A percentile compares a stretch with the other conserved stretches of the same genome.
Evolutionary conservation across 2,329 filamentous ascomycete genomes (phyloP).

Genomic region (Calonectria hawksworthii): DNA sequence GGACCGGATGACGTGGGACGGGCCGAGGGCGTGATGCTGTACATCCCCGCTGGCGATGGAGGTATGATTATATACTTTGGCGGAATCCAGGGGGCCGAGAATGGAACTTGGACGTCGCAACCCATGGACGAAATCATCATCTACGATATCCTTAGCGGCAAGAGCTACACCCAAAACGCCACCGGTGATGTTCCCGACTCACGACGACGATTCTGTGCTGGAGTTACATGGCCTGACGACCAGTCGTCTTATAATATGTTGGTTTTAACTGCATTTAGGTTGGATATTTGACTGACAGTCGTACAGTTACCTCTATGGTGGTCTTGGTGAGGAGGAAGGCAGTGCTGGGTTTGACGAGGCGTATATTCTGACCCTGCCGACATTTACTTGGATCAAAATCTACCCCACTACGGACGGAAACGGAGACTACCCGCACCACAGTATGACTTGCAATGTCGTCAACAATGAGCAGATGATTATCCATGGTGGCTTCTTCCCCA

Average conservation of each 20-base stretch:
- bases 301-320: slow-evolving; percentile 72
- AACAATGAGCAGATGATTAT: slow-evolving; percentile 72
- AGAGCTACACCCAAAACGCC: slow-evolving; percentile 72
- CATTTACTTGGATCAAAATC: slow-evolving; percentile 73
- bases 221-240: slow-evolving; percentile 70
- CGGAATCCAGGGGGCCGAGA: slow-evolving; percentile 65
- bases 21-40: slow-evolving; percentile 73
- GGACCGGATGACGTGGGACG: slow-evolving; percentile 66
- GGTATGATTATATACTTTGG: slow-evolving; percentile 75
- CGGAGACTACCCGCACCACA: slow-evolving; percentile 64
- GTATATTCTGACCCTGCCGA: slow-evolving; percentile 72
- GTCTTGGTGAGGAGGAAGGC: slow-evolving; percentile 62
- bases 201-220: slow-evolving; percentile 72
- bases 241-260: slow-evolving; percentile 76
- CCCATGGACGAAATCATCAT: slow-evolving; percentile 67
- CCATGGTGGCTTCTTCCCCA: slow-evolving; percentile 72
- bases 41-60: slow-evolving; percentile 70
- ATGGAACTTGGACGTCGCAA: slow-evolving; percentile 62
- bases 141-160: slow-evolving; percentile 70
- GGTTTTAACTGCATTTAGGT: slow-evolving; percentile 43
- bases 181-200: slow-evolving; percentile 65
- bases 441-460: slow-evolving; percentile 69
- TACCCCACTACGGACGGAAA: slow-evolving; percentile 59
- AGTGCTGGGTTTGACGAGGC: slow-evolving; percentile 69
- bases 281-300: neutral